phyloP scores from a whole-genome alignment of 805 yeast species.

The Ogataea allantospora region DNA sequence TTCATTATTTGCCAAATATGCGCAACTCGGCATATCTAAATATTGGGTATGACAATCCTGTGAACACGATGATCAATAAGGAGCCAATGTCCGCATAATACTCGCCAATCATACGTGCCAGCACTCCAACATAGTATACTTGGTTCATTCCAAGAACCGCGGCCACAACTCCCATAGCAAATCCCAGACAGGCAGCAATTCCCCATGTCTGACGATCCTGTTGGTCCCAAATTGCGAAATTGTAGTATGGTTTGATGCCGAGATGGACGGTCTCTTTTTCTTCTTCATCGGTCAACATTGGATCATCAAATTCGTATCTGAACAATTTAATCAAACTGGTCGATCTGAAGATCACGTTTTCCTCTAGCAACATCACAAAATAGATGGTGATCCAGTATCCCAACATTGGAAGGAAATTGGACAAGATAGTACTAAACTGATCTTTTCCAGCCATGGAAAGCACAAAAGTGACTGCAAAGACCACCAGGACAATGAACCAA shows the following conservation, averaged over 20 bases:
- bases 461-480: constrained; percentile 62
- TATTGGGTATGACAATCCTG: constrained; percentile 61
- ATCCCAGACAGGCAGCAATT: constrained; percentile 65
- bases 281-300: neutral
- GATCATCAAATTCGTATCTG: constrained; percentile 38
- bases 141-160: constrained; percentile 89
- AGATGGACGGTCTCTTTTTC: neutral
- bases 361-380: constrained; percentile 66
- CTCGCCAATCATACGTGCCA: constrained; percentile 64
- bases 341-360: constrained; percentile 66
- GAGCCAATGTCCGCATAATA: constrained; percentile 79
- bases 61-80: constrained; percentile 73
- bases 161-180: constrained; percentile 71
- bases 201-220: constrained; percentile 61
- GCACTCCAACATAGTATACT: constrained; percentile 76
- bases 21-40: constrained; percentile 65
- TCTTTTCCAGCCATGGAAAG: constrained; percentile 75
- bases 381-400: constrained; percentile 91
- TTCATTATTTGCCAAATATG: constrained; percentile 40
- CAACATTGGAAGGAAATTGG: constrained; percentile 85
- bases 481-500: constrained; percentile 68
- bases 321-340: constrained; percentile 40
- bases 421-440: constrained; percentile 67
- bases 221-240: constrained; percentile 76
- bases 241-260: constrained; percentile 44